Base-by-base conservation (phyloP, 2,329 filamentous ascomycete genomes). In the Aspergillus oerlinghausenensis region DNA sequence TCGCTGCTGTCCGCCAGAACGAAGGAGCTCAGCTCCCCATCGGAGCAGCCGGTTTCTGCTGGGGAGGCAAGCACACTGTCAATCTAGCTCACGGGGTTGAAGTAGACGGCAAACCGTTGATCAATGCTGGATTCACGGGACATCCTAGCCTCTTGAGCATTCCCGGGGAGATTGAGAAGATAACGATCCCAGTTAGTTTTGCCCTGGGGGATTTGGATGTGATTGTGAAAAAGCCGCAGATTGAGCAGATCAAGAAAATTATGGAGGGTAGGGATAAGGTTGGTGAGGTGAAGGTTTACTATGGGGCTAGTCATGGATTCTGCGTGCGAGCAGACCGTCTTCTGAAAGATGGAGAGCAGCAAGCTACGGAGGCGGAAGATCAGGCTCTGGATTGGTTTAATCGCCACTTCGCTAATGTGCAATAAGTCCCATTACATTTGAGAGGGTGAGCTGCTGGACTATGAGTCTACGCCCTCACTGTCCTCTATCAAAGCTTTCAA, bases 31-130 rank as follows among this genome's bases (percentile, higher is more conserved):
- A 64, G 14, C 64, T 75, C 6, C 77, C 76, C 55, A 70, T 86
- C 49, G 83, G 79, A 23, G 80, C 76, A 0, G 81, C 81, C 0
- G 85, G 84, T 0, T 87, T 84, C 72, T 87, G 83, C 74, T 87
- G 84, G 84, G 84, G 84, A 25, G 85, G 82, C 25, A 81, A 82
- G 59, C 79, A 85, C 61, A 71, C 77, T 2, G 66, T 83, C 8
- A 66, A 77, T n/a, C 76, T 86, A 3, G 73, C 77, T 10, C 74
- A 77, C 17, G 73, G 76, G 58, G 58, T 54, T 35, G 56, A 59
- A 23, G 60, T 61, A 2, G 55, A 66, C 58, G 67, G 61, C 1
- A 60, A 63, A 23, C 60, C 62, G 2, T 73, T 85, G 9, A 69
- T 84, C 45, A 78, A 84, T 60, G 80, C 75, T 6, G 80, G 67